Conservation (phyloP, 2,329 filamentous ascomycete species). For the Hirsutella thompsonii region DNA sequence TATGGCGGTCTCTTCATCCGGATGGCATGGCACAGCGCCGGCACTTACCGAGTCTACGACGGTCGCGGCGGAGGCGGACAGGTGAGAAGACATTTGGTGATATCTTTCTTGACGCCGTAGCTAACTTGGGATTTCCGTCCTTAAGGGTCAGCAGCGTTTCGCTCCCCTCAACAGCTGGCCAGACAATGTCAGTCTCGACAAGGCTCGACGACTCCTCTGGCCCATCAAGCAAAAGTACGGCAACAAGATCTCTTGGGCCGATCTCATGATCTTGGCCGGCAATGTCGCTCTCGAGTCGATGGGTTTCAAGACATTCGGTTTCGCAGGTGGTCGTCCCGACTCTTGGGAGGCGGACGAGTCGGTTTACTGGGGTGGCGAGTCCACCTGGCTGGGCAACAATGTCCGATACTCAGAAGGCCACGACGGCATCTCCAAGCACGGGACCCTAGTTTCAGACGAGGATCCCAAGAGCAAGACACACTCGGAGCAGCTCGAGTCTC, state of each 20-base stretch:
- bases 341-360: conserved; percentile 66
- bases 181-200: conserved; percentile 67
- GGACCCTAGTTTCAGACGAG: conserved; percentile 19
- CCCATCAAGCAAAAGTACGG: conserved; percentile 79
- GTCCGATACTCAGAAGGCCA: conserved; percentile 48
- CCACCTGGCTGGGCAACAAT: conserved; percentile 62
- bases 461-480: conserved; percentile 35
- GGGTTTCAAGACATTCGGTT: conserved; percentile 63
- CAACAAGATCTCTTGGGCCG: conserved; percentile 71
- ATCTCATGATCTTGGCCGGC: conserved; percentile 57
- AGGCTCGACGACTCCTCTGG: conserved; percentile 67
- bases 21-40: conserved; percentile 71
- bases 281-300: conserved; percentile 69
- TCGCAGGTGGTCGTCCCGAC: conserved; percentile 58
- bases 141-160: conserved; percentile 61
- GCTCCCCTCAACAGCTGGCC: conserved; percentile 73
- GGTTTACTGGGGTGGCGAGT: conserved; percentile 66
- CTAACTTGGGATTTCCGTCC: no score
- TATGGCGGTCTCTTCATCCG: conserved; percentile 72
- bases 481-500: conserved; percentile 52
- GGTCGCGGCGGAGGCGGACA: conserved; percentile 63
- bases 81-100: conserved; percentile 14
- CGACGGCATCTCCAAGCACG: conserved; percentile 23
- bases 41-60: conserved; percentile 64
- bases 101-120: no score